phyloP scores from a whole-genome alignment of 2,329 filamentous ascomycete species.

The Grosmannia huntii region DNA sequence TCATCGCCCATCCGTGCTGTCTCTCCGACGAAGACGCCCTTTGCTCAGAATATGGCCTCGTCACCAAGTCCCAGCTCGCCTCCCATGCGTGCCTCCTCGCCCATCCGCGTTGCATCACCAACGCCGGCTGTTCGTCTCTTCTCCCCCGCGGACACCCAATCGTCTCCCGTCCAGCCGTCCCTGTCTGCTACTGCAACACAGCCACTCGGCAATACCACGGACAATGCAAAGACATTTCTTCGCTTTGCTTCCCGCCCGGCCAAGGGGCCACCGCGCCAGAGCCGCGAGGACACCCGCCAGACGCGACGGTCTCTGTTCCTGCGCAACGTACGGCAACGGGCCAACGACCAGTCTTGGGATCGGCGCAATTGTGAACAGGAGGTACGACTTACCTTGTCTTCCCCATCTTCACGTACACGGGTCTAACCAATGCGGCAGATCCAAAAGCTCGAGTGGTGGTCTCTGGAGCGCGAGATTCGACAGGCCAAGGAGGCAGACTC shows the following conservation, averaged over 20 bases:
- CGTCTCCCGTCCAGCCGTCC: conserved; percentile 27
- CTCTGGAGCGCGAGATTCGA: conserved; percentile 23
- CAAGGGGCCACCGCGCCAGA: conserved; percentile 48
- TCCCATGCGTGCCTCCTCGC: conserved; percentile 19
- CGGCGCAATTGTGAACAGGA: conserved; percentile 51
- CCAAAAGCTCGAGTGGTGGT: conserved; percentile 29
- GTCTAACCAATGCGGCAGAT: neutral
- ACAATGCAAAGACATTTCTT: conserved; percentile 15
- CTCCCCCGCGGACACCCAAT: conserved; percentile 25
- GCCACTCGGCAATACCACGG: neutral
- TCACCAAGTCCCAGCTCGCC: conserved; percentile 32
- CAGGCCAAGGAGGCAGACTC: conserved; percentile 26
- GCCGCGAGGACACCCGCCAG: conserved; percentile 49
- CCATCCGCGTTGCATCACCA: conserved; percentile 16
- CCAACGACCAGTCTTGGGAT: conserved; percentile 47
- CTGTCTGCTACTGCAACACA: neutral
- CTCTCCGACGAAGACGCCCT: conserved; percentile 20
- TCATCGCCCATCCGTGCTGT: conserved; percentile 45
- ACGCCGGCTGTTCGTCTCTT: neutral
- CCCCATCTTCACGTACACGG: conserved; percentile 7
- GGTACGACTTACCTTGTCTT: conserved; percentile 23
- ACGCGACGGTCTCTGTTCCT: conserved; percentile 56
- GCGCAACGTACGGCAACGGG: conserved; percentile 48
- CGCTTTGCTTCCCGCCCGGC: conserved; percentile 41
- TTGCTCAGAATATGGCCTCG: conserved; percentile 21